Conservation (phyloP, 345 rosid genomes). For the Eucalyptus regnans region DNA sequence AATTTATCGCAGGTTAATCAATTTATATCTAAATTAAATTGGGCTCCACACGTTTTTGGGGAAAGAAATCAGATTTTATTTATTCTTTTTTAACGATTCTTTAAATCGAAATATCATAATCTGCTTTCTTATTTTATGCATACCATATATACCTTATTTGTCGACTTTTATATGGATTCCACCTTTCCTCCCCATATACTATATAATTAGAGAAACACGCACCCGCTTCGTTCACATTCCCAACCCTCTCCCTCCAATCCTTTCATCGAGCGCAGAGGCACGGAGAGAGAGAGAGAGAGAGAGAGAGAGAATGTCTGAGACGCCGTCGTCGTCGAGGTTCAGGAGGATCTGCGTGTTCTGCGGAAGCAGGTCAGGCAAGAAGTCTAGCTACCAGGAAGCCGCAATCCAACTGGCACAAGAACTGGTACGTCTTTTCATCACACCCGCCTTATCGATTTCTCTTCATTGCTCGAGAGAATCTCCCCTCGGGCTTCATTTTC, state of each 20-base stretch:
- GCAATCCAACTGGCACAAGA: constrained; percentile 73
- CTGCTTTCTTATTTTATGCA: not conserved
- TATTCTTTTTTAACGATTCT: not conserved
- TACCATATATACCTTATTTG: not conserved
- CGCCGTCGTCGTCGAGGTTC: constrained; percentile 67
- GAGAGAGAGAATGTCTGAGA: constrained; percentile 30
- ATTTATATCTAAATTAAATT: too few relatives aligned
- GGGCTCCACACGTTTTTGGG: too few relatives aligned
- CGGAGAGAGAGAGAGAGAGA: not conserved
- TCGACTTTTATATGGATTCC: not conserved
- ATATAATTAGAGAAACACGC: not conserved
- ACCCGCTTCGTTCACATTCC: constrained; percentile 22
- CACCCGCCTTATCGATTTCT: not conserved
- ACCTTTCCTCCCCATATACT: not conserved
- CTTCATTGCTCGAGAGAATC: not conserved
- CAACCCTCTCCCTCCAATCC: constrained; percentile 7
- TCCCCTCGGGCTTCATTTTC: not conserved
- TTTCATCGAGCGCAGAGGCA: too few relatives aligned
- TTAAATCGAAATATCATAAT: not conserved
- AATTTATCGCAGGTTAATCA: too few relatives aligned
- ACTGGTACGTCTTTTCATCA: constrained; percentile 37
- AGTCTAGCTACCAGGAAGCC: constrained; percentile 70
- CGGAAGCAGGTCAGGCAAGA: constrained; percentile 80
- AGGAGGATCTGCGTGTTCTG: constrained; percentile 83
- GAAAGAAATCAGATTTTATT: not conserved